Evolutionary conservation across 257 asterid genomes (phyloP), one percentile per base, ranked within the genome.

Genomic region (Thymus mandschuricus): DNA sequence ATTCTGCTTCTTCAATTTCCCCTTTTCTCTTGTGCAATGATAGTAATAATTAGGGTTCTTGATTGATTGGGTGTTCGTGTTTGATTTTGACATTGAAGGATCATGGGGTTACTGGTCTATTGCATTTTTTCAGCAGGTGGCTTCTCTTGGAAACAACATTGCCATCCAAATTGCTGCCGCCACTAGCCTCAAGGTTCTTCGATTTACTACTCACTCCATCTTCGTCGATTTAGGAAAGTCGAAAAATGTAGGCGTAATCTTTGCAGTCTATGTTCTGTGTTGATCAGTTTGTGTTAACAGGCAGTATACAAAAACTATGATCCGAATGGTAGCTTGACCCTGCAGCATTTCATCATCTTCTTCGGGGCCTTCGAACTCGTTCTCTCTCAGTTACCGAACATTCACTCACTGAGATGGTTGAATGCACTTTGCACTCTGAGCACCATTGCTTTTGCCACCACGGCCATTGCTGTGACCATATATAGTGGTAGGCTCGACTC

Each of bases 151-250:
- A 67, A 86, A 86, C 68, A 86, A 86, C 63, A 82, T 86, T 63
- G 89, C 92, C 58, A 80, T 86, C 60, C 89, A 86, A 76, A 86
- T 86, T 59, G 92, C 92, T 52, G 92, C 89, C 2, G 92, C 89
- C 9, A 82, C 86, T 70, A 84, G 92, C 74, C 85, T 86, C 30
- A 86, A 86, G 92, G 92, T 86, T 48, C 12, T n/a, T 57, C 8
- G 21, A 21, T 21, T 21, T 21, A 21, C 21, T 21, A 21, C 21
- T 21, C 21, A 21, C 29, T 74, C 2, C 28, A 6, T 59, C 46
- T 31, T 30, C 40, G 10, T 10, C 60, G 5, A 8, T 30, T 10
- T 11, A 3, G 4, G 46, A 35, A 59, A 33, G 30, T 59, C 35
- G 48, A n/a, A 15, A 51, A 1, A n/a, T 6, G 30, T 2, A 15